Conservation (phyloP, 495 filamentous ascomycete genomes). For the Massariosphaeria phaeospora region DNA sequence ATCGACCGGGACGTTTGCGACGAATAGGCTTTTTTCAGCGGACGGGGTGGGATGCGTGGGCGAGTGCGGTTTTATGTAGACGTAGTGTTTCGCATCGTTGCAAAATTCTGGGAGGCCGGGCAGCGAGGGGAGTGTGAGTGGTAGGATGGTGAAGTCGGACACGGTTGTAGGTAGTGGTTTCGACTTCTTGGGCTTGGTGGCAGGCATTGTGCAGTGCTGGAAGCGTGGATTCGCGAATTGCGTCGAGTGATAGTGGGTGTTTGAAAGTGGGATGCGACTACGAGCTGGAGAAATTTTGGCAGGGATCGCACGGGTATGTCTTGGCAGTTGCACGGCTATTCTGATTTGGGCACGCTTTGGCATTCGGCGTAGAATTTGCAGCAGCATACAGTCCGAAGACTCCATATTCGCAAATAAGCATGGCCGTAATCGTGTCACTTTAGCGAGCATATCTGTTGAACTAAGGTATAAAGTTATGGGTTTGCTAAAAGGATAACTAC, state of each 20-base stretch:
- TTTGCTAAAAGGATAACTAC: no score
- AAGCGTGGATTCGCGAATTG: background rate
- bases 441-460: no score
- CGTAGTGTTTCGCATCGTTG: constrained; percentile 58
- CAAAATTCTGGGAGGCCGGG: constrained; percentile 6
- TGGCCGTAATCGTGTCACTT: no score
- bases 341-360: no score
- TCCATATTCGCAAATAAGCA: no score
- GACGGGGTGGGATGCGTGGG: constrained; percentile 67
- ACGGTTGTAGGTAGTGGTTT: constrained; percentile 15
- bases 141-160: constrained; percentile 22
- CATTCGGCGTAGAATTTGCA: no score
- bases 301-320: constrained; percentile 19
- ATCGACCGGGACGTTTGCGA: constrained; percentile 84
- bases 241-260: background rate
- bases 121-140: background rate
- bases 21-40: constrained; percentile 64
- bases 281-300: constrained; percentile 18
- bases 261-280: background rate
- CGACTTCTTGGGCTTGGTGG: constrained; percentile 7
- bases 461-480: no score
- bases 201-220: constrained; percentile 1
- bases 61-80: constrained; percentile 78
- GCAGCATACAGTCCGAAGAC: no score
- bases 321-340: no score